Evolutionary conservation across 768 basidiomycete genomes (phyloP).

Genomic region (Lactarius tabidus): DNA sequence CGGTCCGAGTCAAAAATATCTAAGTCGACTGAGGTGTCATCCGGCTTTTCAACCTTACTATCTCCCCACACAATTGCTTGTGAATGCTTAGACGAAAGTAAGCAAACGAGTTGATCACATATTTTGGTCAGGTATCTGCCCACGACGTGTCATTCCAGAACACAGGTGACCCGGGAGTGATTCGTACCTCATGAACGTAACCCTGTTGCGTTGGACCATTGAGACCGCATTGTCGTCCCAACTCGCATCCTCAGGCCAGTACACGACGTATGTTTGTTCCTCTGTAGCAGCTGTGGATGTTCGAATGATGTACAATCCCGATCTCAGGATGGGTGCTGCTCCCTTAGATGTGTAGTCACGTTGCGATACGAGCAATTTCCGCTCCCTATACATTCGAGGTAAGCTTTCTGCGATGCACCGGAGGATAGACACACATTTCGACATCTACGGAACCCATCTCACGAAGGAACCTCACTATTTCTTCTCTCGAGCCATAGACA

Average conservation of each 20-base stretch:
- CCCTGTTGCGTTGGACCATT: slow-evolving; percentile 48
- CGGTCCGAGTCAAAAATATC: slow-evolving; percentile 45
- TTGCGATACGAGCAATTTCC: slow-evolving; percentile 22
- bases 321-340: slow-evolving; percentile 37
- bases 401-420: neutral
- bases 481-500: slow-evolving; percentile 51
- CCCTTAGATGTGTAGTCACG: slow-evolving; percentile 22
- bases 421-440: slow-evolving; percentile 35
- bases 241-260: slow-evolving; percentile 59
- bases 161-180: neutral
- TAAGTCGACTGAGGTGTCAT: slow-evolving; percentile 31
- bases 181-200: slow-evolving; percentile 58
- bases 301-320: slow-evolving; percentile 48
- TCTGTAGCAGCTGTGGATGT: slow-evolving; percentile 22
- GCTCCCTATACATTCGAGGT: slow-evolving; percentile 20
- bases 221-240: slow-evolving; percentile 50
- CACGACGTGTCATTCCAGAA: neutral
- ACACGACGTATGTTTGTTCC: slow-evolving; percentile 44
- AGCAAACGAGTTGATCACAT: slow-evolving; percentile 49
- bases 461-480: slow-evolving; percentile 45
- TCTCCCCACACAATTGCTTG: slow-evolving; percentile 44
- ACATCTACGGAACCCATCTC: slow-evolving; percentile 38
- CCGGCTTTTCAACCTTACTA: slow-evolving; percentile 25
- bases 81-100: slow-evolving; percentile 49
- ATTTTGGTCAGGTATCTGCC: slow-evolving; percentile 19